Evolutionary conservation across 2,329 filamentous ascomycete species (phyloP), one percentile per base, ranked within the genome.

Genomic region (Claviceps paspali): DNA sequence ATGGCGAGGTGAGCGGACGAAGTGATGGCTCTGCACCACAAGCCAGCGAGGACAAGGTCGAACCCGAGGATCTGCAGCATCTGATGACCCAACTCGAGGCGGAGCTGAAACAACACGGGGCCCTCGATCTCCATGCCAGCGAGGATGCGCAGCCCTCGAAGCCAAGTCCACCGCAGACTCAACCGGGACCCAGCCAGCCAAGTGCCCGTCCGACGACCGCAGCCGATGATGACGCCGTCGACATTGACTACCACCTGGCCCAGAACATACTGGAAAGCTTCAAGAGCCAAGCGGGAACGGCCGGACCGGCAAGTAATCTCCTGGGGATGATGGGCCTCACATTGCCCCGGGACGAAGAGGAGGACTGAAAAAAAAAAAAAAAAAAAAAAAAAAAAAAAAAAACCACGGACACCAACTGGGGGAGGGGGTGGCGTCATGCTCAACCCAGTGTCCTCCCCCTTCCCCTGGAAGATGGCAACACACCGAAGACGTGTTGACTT

Each of bases 181-280:
- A 27, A 11, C 12, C 29, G 12, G 29, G 43, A 49, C 3, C 49
- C 54, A 3, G 26, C 15, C 37, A 27, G 14, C 9, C 26, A 12
- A 18, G 18, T 24, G 12, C 22, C 12, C 15, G 7, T 7, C 9
- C 66, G 18, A 62, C 73, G 28, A 65, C 68, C 3, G 66, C 70
- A 7, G 64, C 63, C 8, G 59, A 57, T 3, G 60, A 73, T 8
- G 68, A 72, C 0, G 76, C 80, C 37, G 70, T 91, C 4, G 68
- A 86, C 44, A 74, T 91, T 21, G 83, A 96, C 52, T 82, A 86
- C 47, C 88, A 91, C 43, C 65, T 98, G 18, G 86, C 83, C 14
- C 85, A 82, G 55, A 96, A 96, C 50, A 65, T 98, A 38, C 65
- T 98, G 1, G 85, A 95, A 55, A 88, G 84, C 49, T 87, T 98